Evolutionary conservation across 2,329 filamentous ascomycete genomes (phyloP).

Genomic region (Coniochaeta hoffmannii): DNA sequence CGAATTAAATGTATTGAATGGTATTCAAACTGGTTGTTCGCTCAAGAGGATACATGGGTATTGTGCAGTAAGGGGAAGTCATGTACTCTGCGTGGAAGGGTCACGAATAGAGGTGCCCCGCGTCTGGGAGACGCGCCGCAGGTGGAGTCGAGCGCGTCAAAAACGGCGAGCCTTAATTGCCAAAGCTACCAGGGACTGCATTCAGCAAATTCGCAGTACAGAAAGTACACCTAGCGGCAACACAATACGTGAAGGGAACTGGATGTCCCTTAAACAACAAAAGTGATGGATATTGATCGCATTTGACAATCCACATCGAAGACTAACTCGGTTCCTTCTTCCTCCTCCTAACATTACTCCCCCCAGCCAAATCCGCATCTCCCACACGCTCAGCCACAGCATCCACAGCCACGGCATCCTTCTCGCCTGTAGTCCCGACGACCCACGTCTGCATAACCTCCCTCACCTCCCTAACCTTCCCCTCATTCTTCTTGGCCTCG

Average conservation of each 20-base stretch:
- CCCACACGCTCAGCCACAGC: not conserved
- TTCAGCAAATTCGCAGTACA: too few species aligned
- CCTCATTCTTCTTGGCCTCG: constrained; percentile 58
- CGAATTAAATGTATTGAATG: too few species aligned
- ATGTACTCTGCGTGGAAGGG: not conserved
- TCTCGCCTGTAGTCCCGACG: constrained; percentile 30
- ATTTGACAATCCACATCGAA: not conserved
- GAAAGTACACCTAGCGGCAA: too few species aligned
- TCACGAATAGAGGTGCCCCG: not conserved
- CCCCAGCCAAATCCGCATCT: not conserved
- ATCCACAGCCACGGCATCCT: constrained; percentile 8
- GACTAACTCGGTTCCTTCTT: constrained; percentile 6
- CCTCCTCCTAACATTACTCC: constrained; percentile 12
- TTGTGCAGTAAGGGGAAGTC: not conserved
- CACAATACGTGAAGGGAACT: too few species aligned
- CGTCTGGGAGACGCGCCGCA: constrained; percentile 8
- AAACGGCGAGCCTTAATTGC: not conserved
- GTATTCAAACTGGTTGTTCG: too few species aligned
- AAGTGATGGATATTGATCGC: not conserved
- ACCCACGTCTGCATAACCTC: constrained; percentile 68
- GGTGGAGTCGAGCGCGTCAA: not conserved
- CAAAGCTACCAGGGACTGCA: too few species aligned
- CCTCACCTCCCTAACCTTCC: constrained; percentile 55
- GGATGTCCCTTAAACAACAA: not conserved
- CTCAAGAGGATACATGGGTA: too few species aligned